Conservation (phyloP, 108 stramenopile species). For the Cyclotella atomus region DNA sequence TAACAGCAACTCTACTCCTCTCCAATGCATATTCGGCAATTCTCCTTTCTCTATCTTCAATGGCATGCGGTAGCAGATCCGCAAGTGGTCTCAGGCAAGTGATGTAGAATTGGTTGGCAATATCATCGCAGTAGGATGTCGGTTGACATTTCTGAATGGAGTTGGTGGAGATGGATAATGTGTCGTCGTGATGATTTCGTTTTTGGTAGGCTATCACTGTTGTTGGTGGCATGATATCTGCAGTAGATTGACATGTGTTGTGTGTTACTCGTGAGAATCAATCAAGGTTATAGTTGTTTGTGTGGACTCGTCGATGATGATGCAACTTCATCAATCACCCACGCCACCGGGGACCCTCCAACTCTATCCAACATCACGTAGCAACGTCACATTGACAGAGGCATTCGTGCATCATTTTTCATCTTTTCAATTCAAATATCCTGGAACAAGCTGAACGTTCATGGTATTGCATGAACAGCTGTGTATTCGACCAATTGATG, state of each 20-base stretch:
- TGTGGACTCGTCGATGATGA: too few species aligned
- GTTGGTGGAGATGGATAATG: neutral
- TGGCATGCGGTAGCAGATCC: neutral
- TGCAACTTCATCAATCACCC: too few species aligned
- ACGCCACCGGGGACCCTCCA: too few species aligned
- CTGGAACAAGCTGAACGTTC: neutral
- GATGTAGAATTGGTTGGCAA: constrained; percentile 2
- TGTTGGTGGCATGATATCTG: neutral
- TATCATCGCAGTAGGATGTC: neutral
- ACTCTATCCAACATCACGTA: neutral
- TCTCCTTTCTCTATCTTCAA: neutral
- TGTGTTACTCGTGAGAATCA: too few species aligned
- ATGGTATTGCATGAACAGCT: neutral
- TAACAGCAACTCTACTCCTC: neutral
- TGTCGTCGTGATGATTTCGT: neutral
- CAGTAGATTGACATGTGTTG: too few species aligned
- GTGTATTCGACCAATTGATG: neutral
- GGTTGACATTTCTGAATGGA: neutral
- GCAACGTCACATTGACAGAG: neutral
- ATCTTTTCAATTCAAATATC: neutral
- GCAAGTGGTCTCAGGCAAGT: neutral
- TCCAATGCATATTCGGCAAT: neutral
- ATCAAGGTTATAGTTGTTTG: too few species aligned
- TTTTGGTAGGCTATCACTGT: neutral
- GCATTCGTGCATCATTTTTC: neutral